A percentile compares a stretch with the other conserved stretches of the same genome.
These are phyloP conservation scores for Adansonia rubrostipa DNA, from an alignment of 441 rosid genomes.

Conservation along the genomic window DNA sequence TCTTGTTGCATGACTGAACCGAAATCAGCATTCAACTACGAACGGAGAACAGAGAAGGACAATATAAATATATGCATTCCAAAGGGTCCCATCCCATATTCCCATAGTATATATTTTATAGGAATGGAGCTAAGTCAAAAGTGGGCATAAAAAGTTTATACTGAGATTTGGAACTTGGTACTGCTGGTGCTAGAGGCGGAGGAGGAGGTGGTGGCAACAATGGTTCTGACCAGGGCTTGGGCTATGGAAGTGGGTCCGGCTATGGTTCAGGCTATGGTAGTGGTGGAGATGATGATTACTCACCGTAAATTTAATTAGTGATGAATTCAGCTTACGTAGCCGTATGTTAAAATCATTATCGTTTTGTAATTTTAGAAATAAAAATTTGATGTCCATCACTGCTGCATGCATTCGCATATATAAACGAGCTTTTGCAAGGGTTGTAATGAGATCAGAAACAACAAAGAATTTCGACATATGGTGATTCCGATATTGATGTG, in stretches of 20 bases:
- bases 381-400: background rate
- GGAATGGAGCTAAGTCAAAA: conserved; percentile 32
- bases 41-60: background rate
- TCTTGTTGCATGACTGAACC: background rate
- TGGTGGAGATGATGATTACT: conserved; percentile 24
- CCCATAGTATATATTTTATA: background rate
- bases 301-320: conserved; percentile 24
- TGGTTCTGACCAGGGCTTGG: conserved; percentile 29
- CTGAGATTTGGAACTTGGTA: background rate
- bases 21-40: background rate
- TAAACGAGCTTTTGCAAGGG: background rate
- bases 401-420: background rate
- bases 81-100: background rate
- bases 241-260: conserved; percentile 4
- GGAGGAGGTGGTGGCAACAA: conserved; percentile 30
- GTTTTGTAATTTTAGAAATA: conserved; percentile 23
- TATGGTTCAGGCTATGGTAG: background rate
- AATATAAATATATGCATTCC: background rate
- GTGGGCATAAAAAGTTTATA: conserved; percentile 26
- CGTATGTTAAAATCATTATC: background rate
- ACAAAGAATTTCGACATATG: too few species aligned
- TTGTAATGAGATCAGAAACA: background rate
- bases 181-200: background rate
- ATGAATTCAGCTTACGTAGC: background rate
- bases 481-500: too few species aligned